These are phyloP conservation scores for Sarcocystis neurona DNA, from an alignment of 169 alveolate genomes.

Conservation along the genomic window DNA sequence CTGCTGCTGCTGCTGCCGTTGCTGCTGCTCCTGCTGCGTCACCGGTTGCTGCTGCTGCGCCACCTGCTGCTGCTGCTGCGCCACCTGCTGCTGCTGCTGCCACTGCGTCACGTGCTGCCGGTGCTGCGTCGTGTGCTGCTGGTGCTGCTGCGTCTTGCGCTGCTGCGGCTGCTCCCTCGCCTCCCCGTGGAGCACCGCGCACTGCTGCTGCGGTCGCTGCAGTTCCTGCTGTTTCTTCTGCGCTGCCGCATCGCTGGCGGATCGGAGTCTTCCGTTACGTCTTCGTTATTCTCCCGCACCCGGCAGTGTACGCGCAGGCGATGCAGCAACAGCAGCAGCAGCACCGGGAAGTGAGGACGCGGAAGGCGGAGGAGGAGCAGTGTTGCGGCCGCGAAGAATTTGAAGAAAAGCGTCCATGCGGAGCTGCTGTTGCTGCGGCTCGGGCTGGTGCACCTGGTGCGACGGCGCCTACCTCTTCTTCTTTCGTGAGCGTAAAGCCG, in stretches of 20 bases:
- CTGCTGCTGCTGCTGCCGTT: not conserved
- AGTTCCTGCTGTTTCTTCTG: not conserved
- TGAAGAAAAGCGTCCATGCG: too few relatives aligned
- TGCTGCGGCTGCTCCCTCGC: not conserved
- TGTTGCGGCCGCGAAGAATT: too few relatives aligned
- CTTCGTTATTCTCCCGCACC: slow-evolving; percentile 36
- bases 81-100: not conserved
- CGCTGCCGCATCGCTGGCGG: slow-evolving; percentile 40
- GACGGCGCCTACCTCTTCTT: not conserved
- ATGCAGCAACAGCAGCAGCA: too few relatives aligned
- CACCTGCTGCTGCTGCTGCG: not conserved
- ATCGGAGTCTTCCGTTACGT: slow-evolving; percentile 40
- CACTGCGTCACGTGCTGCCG: not conserved
- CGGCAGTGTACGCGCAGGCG: slow-evolving; percentile 6
- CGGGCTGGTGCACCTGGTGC: not conserved
- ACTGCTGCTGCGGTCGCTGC: not conserved
- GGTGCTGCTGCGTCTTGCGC: not conserved
- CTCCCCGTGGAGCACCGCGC: not conserved
- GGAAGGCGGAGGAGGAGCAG: too few relatives aligned
- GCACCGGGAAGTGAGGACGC: too few relatives aligned
- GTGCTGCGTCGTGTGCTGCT: not conserved
- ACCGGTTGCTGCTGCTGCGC: not conserved
- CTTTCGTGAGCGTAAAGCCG: not conserved
- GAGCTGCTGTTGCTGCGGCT: not conserved
- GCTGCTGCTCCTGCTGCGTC: not conserved